Evolutionary conservation across 257 asterid genomes (phyloP), one percentile per base, ranked within the genome.

Genomic region (Rauvolfia tetraphylla): DNA sequence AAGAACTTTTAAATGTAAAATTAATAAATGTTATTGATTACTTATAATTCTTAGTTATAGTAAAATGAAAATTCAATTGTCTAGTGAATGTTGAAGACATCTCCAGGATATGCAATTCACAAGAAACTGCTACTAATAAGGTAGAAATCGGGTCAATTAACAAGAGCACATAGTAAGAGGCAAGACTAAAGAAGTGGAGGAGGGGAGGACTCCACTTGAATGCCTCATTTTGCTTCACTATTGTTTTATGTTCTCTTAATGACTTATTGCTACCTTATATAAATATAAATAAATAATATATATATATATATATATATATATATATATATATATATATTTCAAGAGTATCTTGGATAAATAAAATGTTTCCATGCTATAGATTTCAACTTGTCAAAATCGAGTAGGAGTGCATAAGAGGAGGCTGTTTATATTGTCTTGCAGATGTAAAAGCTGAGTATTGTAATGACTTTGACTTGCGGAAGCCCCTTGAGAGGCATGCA

Each of bases 401-500:
- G 54, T 68, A 17, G 7, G 53, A 65, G 76, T 67, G 17, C 61
- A 74, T 76, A 27, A 38, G 57, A 77, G 76, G 77, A 42, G 31
- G 71, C 49, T 66, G 59, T 69, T 71, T 74, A 31, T 33, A 61
- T 53, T 76, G 53, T 68, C 74, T 46, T 81, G 86, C 88, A 95
- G 99, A 88, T 86, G 94, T 89, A 84, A 91, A 90, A 80, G 81
- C 93, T 74, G 97, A 89, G 76, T 93, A 87, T 75, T 90, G 96
- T 89, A 83, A 83, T 79, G 96, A 91, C 62, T 95, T 95, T 78
- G 96, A 95, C 87, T 78, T 95, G 87, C 87, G 96, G 87, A 95
- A 89, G 90, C 98, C 99, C 74, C 79, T 95, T 33, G 96, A 90
- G 80, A 88, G 99, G 81, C 98, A 88, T 74, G 81, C 85, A 78